Evolutionary conservation across 306 rosid genomes (phyloP).

Genomic region (Cucumis melo): DNA sequence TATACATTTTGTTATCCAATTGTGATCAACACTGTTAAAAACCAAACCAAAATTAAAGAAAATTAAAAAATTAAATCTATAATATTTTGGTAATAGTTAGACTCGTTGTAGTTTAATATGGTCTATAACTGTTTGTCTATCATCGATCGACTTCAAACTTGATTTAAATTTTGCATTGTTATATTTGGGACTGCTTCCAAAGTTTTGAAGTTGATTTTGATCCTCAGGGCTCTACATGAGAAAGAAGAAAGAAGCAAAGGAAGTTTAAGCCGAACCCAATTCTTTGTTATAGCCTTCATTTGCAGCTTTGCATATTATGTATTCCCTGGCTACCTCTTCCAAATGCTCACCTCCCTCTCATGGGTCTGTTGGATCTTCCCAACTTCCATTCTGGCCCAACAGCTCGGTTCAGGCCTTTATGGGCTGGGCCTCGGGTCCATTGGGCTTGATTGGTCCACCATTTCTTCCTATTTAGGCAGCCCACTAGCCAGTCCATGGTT

Average conservation of each 20-base stretch:
- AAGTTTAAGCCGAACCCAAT: conserved; percentile 50
- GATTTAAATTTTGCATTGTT: too few species aligned
- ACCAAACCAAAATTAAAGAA: too few species aligned
- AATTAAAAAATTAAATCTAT: too few species aligned
- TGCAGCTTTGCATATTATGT: conserved; percentile 87
- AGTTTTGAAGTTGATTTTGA: background rate
- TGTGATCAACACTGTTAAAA: too few species aligned
- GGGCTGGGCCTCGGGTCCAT: conserved; percentile 62
- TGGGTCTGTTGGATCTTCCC: conserved; percentile 92
- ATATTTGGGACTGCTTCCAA: too few species aligned
- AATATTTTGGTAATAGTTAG: too few species aligned
- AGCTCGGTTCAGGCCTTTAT: conserved; percentile 64
- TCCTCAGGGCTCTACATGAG: conserved; percentile 67
- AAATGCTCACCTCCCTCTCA: conserved; percentile 67
- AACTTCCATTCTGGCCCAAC: conserved; percentile 50
- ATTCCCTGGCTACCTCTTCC: conserved; percentile 68
- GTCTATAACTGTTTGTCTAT: too few species aligned
- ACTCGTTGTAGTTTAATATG: too few species aligned
- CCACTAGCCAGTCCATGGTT: conserved; percentile 97
- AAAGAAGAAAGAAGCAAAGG: conserved; percentile 53
- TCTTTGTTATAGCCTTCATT: conserved; percentile 62
- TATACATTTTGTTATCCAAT: too few species aligned
- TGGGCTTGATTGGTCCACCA: conserved; percentile 84
- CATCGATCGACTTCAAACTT: too few species aligned
- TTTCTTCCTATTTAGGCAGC: conserved; percentile 83